phyloP scores from a whole-genome alignment of 2,329 filamentous ascomycete species.

The Pseudogymnoascus sp. region DNA sequence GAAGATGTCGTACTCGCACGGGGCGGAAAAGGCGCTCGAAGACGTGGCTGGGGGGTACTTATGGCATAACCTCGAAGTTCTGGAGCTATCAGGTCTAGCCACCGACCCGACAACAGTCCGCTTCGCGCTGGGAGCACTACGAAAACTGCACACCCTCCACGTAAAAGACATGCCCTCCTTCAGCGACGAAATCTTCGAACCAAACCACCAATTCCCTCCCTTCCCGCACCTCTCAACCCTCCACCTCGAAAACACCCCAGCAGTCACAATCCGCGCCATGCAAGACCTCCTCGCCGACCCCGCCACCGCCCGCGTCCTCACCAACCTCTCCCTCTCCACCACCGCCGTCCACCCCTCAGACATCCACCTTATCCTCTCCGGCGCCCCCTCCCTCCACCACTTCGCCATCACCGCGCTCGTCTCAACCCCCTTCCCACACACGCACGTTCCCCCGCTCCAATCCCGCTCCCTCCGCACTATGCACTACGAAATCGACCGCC shows the following conservation, averaged over 20 bases:
- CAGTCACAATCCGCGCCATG: conserved; percentile 66
- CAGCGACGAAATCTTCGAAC: conserved; percentile 68
- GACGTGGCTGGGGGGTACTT: conserved; percentile 56
- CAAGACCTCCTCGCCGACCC: conserved; percentile 58
- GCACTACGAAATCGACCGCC: conserved; percentile 75
- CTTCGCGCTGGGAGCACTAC: conserved; percentile 61
- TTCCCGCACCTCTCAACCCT: conserved; percentile 72
- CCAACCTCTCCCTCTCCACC: conserved; percentile 61
- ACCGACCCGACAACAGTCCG: conserved; percentile 67
- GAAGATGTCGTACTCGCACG: conserved; percentile 79
- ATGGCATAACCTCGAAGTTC: conserved; percentile 65
- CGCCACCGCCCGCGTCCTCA: conserved; percentile 52
- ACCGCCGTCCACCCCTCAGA: conserved; percentile 57
- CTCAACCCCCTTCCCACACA: conserved; percentile 48
- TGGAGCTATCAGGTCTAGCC: conserved; percentile 62
- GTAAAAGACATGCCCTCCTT: conserved; percentile 64
- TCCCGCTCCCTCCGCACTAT: conserved; percentile 66
- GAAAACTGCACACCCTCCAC: conserved; percentile 65
- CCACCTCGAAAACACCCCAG: conserved; percentile 63
- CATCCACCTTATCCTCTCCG: conserved; percentile 37
- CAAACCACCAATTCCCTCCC: conserved; percentile 57
- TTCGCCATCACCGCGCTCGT: conserved; percentile 53
- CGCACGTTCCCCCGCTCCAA: conserved; percentile 53
- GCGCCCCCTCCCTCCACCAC: conserved; percentile 35
- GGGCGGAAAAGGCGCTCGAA: conserved; percentile 72